These are phyloP conservation scores for Polytolypa hystricis DNA, from an alignment of 2,329 filamentous ascomycete genomes.

Conservation along the genomic window DNA sequence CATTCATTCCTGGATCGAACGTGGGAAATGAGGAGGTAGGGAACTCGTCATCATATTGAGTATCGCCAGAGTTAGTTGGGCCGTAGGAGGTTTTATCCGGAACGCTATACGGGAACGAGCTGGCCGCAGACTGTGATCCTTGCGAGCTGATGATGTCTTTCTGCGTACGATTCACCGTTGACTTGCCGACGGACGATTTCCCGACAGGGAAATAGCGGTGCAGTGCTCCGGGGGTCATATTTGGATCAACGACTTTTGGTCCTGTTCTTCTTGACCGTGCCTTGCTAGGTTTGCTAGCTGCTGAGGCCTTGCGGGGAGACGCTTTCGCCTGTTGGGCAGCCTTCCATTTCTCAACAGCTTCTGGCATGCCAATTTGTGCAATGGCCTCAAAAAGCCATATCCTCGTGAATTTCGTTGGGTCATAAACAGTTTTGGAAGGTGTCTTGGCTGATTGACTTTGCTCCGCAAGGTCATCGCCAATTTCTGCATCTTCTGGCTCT, in stretches of 20 bases:
- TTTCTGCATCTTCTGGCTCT: conserved; percentile 15
- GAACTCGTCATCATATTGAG: not conserved
- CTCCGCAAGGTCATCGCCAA: conserved; percentile 22
- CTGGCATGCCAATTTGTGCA: conserved; percentile 52
- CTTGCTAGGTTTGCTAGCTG: conserved; percentile 20
- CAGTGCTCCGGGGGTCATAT: conserved; percentile 32
- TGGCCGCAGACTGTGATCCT: not conserved
- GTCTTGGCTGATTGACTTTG: conserved; percentile 14
- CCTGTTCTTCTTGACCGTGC: conserved; percentile 26
- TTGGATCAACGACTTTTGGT: conserved; percentile 24
- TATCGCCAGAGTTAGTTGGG: not conserved
- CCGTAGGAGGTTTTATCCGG: not conserved
- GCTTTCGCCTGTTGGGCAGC: conserved; percentile 26
- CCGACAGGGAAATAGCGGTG: conserved; percentile 31
- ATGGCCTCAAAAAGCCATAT: conserved; percentile 59
- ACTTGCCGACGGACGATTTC: conserved; percentile 5
- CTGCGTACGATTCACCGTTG: not conserved
- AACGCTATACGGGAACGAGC: not conserved
- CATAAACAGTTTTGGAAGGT: conserved; percentile 35
- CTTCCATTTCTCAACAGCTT: conserved; percentile 56
- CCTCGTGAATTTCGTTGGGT: conserved; percentile 55
- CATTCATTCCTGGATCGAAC: not conserved
- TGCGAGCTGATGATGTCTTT: not conserved
- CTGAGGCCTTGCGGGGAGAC: conserved; percentile 15
- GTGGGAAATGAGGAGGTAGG: not conserved